Conservation (phyloP, 176 grass and related monocot genomes). For the Themeda triandra region DNA sequence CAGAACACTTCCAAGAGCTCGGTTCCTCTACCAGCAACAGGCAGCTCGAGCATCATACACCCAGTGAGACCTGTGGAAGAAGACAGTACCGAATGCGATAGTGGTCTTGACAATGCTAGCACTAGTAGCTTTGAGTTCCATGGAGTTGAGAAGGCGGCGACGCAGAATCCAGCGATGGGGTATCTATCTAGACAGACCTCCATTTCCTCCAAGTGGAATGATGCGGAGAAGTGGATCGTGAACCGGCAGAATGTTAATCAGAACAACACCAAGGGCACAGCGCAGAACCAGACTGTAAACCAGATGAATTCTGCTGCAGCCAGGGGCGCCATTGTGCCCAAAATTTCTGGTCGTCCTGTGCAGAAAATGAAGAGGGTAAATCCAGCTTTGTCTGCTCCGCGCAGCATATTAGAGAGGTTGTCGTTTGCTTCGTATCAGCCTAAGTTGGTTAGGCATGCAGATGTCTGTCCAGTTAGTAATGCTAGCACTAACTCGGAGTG, state of each 20-base stretch:
- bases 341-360: conserved; percentile 20
- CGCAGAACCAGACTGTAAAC: conserved; percentile 25
- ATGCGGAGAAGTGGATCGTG: conserved; percentile 98
- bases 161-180: conserved; percentile 36
- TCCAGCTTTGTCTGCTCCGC: conserved; percentile 37
- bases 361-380: conserved; percentile 59
- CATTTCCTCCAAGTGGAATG: conserved; percentile 87
- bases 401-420: conserved; percentile 62
- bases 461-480: conserved; percentile 34
- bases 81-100: conserved; percentile 59
- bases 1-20: conserved; percentile 40
- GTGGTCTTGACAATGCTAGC: conserved; percentile 56
- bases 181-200: conserved; percentile 63
- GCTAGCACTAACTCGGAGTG: neutral
- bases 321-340: conserved; percentile 32
- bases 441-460: conserved; percentile 34
- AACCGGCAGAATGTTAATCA: conserved; percentile 62
- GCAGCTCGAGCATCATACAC: conserved; percentile 73
- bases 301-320: conserved; percentile 30
- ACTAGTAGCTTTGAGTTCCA: conserved; percentile 86
- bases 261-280: conserved; percentile 10
- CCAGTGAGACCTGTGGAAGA: conserved; percentile 67
- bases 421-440: conserved; percentile 65
- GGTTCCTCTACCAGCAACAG: conserved; percentile 39
- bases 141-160: conserved; percentile 33